Evolutionary conservation across 164 flowering plant species (phyloP).

Genomic region (Sextonia rubra): DNA sequence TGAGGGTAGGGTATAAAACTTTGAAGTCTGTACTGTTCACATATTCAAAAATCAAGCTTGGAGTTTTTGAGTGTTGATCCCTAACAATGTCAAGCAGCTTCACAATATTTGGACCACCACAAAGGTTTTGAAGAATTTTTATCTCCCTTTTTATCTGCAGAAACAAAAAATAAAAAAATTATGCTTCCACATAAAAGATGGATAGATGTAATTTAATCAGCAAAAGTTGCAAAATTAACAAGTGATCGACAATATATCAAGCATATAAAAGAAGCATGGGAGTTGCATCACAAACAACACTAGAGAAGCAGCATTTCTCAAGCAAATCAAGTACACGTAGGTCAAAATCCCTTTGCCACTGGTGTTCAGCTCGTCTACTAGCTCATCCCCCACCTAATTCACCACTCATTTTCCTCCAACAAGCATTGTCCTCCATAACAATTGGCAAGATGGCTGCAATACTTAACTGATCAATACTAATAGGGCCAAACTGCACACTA

Average conservation of each 20-base stretch:
- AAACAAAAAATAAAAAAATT: slow-evolving; percentile 8
- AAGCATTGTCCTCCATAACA: not conserved
- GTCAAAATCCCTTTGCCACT: not conserved
- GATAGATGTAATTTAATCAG: not conserved
- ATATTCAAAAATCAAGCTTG: slow-evolving; percentile 68
- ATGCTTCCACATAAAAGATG: slow-evolving; percentile 1
- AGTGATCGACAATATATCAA: not conserved
- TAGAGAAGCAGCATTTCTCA: not conserved
- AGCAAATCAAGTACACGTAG: not conserved
- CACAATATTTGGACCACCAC: slow-evolving; percentile 83
- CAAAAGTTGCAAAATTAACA: not conserved
- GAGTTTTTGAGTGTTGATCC: slow-evolving; percentile 74
- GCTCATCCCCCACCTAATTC: not conserved
- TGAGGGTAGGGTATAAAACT: slow-evolving; percentile 64
- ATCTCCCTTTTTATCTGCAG: slow-evolving; percentile 86
- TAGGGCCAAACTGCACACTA: too few species aligned
- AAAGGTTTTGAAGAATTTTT: slow-evolving; percentile 82
- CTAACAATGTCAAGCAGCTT: slow-evolving; percentile 70
- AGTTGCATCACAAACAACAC: not conserved
- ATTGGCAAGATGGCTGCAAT: not conserved
- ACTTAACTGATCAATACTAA: too few species aligned
- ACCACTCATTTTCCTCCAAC: not conserved
- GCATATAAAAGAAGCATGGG: not conserved
- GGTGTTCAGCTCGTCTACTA: not conserved
- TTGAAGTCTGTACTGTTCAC: slow-evolving; percentile 78